phyloP scores from a whole-genome alignment of 2,329 filamentous ascomycete genomes.

The Epichloe bromicola region DNA sequence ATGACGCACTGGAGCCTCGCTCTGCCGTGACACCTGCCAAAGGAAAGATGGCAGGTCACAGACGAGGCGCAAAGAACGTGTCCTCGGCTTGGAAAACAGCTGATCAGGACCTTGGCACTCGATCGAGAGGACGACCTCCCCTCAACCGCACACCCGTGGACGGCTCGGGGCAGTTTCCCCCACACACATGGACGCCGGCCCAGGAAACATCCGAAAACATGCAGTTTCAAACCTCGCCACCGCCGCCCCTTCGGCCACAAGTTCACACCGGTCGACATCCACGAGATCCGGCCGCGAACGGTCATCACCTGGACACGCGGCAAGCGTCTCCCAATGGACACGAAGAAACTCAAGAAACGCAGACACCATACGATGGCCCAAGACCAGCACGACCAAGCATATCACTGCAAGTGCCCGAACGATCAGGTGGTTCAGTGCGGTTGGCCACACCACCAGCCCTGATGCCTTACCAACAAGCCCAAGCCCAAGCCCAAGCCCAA shows the following conservation, averaged over 20 bases:
- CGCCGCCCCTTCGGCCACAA: not conserved
- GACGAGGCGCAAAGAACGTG: slow-evolving; percentile 71
- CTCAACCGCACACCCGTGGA: slow-evolving; percentile 48
- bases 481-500: not conserved
- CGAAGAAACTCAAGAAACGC: slow-evolving; percentile 9
- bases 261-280: not conserved
- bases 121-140: slow-evolving; percentile 67
- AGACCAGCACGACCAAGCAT: slow-evolving; percentile 24
- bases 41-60: slow-evolving; percentile 28
- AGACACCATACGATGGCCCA: slow-evolving; percentile 6
- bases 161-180: slow-evolving; percentile 55
- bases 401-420: slow-evolving; percentile 32
- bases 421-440: slow-evolving; percentile 45
- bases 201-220: slow-evolving; percentile 26
- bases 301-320: not conserved
- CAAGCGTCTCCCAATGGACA: not conserved
- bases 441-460: slow-evolving; percentile 45
- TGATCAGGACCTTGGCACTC: slow-evolving; percentile 48
- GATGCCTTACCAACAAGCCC: slow-evolving; percentile 27
- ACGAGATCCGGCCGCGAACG: not conserved
- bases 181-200: slow-evolving; percentile 42
- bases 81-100: slow-evolving; percentile 79
- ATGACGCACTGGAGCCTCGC: slow-evolving; percentile 48
- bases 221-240: slow-evolving; percentile 10
- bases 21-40: slow-evolving; percentile 62